These are phyloP conservation scores for Mucor racemosus DNA, from an alignment of 371 early-diverging fungal genomes.

Conservation along the genomic window DNA sequence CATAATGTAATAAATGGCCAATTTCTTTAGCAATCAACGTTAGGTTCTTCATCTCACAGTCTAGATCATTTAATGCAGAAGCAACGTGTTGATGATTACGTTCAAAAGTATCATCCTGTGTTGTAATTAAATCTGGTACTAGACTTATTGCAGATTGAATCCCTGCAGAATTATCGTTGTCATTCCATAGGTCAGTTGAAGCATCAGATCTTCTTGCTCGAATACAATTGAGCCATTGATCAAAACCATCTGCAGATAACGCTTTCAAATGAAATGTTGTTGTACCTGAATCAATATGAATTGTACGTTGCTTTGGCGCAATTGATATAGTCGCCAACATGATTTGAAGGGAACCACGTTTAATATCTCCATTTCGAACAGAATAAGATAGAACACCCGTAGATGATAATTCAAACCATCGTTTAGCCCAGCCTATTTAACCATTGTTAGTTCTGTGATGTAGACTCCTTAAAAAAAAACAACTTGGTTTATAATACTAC, in stretches of 20 bases:
- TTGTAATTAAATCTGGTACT: not conserved
- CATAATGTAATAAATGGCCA: not conserved
- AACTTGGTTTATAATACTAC: constrained; percentile 28
- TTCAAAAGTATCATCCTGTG: not conserved
- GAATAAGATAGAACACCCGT: constrained; percentile 63
- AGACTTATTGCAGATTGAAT: constrained; percentile 1
- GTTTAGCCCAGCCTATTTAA: constrained; percentile 66
- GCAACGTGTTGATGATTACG: constrained; percentile 4
- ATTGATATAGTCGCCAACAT: constrained; percentile 63
- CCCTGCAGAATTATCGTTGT: not conserved
- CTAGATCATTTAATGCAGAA: not conserved
- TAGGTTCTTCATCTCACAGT: not conserved
- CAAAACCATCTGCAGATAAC: constrained; percentile 60
- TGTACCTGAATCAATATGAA: constrained; percentile 83
- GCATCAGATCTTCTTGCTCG: constrained; percentile 5
- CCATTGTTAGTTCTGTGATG: not conserved
- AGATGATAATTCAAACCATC: constrained; percentile 69
- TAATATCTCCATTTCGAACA: constrained; percentile 58
- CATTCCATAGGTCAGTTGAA: not conserved
- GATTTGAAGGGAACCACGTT: constrained; percentile 74
- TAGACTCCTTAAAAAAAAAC: not conserved
- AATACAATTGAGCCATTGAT: constrained; percentile 57
- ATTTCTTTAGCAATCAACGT: not conserved
- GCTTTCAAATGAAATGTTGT: constrained; percentile 77
- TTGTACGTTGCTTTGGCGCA: constrained; percentile 61